Conservation (phyloP, 2,329 filamentous ascomycete genomes). For the Trichoderma sp. region DNA sequence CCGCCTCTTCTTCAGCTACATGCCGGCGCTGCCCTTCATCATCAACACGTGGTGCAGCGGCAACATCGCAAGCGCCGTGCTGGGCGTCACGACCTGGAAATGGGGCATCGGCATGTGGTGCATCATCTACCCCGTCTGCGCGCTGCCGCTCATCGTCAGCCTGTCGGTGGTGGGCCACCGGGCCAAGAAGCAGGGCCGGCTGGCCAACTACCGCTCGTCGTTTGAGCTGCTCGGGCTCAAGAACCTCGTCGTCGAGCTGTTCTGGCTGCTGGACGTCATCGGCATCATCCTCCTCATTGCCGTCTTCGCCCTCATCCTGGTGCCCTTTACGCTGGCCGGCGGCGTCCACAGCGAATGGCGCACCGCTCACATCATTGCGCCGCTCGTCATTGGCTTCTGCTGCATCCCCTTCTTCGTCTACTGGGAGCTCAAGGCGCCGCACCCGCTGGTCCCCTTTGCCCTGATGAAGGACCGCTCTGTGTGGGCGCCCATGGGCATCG, state of each 20-base stretch:
- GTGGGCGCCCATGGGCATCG: conserved; percentile 64
- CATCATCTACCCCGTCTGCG: conserved; percentile 62
- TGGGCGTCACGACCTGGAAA: conserved; percentile 54
- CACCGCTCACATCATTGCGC: conserved; percentile 44
- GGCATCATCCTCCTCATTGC: conserved; percentile 50
- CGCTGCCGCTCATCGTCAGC: conserved; percentile 57
- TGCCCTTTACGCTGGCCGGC: conserved; percentile 50
- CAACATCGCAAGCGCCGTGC: conserved; percentile 53
- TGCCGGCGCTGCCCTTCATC: conserved; percentile 61
- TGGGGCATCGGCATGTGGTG: conserved; percentile 68
- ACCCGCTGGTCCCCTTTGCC: conserved; percentile 61
- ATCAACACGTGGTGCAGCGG: conserved; percentile 68
- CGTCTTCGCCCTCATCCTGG: conserved; percentile 49
- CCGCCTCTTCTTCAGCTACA: conserved; percentile 65
- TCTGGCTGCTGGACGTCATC: conserved; percentile 50
- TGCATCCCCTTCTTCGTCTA: conserved; percentile 54
- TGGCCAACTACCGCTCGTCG: conserved; percentile 36
- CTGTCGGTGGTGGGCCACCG: conserved; percentile 54
- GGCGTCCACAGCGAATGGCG: conserved; percentile 45
- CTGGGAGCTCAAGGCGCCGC: conserved; percentile 50
- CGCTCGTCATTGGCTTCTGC: conserved; percentile 48
- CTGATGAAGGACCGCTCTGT: conserved; percentile 65
- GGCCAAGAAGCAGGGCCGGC: conserved; percentile 53
- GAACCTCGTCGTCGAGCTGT: conserved; percentile 43
- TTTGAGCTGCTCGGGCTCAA: conserved; percentile 31